Base-by-base conservation (phyloP, 2,329 filamentous ascomycete species). In the Hypoxylon sp. region DNA sequence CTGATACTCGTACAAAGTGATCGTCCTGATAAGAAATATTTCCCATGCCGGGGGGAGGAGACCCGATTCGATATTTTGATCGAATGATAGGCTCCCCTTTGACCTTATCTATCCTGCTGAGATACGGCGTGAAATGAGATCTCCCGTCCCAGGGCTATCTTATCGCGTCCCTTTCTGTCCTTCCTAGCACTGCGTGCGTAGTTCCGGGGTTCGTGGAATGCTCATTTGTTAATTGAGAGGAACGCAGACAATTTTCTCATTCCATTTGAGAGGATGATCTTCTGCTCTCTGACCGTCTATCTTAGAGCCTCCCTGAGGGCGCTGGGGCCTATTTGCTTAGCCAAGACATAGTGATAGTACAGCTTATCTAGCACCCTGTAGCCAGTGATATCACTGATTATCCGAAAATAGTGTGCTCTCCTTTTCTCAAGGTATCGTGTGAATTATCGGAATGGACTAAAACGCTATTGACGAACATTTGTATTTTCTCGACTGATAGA, bases 71-170 rank as follows among this genome's bases (percentile, higher is more conserved):
- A 55, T 30, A 42, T 55, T 42, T 11, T 44, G 40, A 44, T 44
- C 7, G 13, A 17, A 50, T 30, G 51, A 40, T 42, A 14, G 51
- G 35, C 35, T 17, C 27, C 51, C 22, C 22, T 17, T 55, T 55
- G 53, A 42, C 22, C 53, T 55, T 55, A 55, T 55, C 53, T 55
- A 17, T 55, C 40, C 11, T 17, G 30, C 14, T 17, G 35, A 37
- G 53, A 42, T 30, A 30, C 40, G 22, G 27, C 35, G n/a, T 30
- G 22, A 42, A 40, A 40, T 42, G 14, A 42, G 7, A 42, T 17
- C 7, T 42, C 37, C 40, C 17, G 7, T n/a, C 20, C 20, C 40
- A 44, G 13, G 40, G 22, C 20, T 42, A 31, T 17, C 53, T 55
- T 55, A 55, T 55, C 53, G 25, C 20, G 22, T 30, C 53, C 22